Evolutionary conservation across 805 yeast species (phyloP).

Genomic region (Komagataella phaffii): DNA sequence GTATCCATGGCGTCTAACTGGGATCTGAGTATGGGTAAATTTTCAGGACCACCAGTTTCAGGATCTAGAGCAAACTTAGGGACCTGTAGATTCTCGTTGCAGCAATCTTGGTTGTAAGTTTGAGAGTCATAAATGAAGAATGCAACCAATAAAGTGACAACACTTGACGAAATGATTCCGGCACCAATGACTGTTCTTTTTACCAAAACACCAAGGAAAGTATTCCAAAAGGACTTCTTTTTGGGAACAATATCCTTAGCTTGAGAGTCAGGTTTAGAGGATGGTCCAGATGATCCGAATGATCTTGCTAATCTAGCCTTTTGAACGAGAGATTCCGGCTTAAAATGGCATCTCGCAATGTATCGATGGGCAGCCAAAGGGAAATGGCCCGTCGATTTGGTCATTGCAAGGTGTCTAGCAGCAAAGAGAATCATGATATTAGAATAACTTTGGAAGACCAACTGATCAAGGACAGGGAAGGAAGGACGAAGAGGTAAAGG

Average conservation of each 20-base stretch:
- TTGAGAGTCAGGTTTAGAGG: slow-evolving; percentile 1
- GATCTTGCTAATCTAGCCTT: not conserved
- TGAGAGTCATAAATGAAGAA: slow-evolving; percentile 56
- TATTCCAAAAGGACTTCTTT: slow-evolving; percentile 12
- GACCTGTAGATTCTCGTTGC: slow-evolving; percentile 30
- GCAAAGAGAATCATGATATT: not conserved
- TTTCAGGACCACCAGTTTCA: slow-evolving; percentile 55
- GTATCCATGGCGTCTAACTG: slow-evolving; percentile 46
- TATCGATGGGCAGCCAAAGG: not conserved
- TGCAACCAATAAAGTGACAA: slow-evolving; percentile 25
- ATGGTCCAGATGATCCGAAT: not conserved
- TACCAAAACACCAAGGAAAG: slow-evolving; percentile 18
- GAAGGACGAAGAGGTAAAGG: not conserved
- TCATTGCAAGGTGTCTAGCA: not conserved
- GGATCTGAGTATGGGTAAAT: slow-evolving; percentile 44
- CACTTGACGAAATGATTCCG: slow-evolving; percentile 29
- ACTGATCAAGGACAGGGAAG: not conserved
- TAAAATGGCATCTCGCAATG: not conserved
- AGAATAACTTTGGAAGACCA: not conserved
- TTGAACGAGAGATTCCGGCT: not conserved
- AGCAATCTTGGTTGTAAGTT: slow-evolving; percentile 35
- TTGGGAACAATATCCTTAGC: not conserved
- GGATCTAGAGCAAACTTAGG: slow-evolving; percentile 42
- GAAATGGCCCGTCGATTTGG: not conserved
- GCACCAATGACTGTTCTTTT: slow-evolving; percentile 21